Base-by-base conservation (phyloP, 257 asterid species). In the Gardenia jasminoides region DNA sequence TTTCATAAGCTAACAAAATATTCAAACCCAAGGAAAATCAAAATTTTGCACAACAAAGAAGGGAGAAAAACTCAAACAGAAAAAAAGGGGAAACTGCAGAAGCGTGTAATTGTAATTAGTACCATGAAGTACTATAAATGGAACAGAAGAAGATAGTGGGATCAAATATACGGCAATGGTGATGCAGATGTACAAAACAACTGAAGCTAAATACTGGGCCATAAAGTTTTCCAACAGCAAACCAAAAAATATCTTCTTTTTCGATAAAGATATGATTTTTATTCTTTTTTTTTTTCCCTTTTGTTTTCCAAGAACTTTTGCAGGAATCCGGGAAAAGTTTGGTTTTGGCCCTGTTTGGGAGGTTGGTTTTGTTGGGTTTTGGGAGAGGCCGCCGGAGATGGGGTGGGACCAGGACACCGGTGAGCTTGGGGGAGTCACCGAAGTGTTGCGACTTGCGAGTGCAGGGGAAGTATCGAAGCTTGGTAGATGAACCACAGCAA, bases 111-210 rank as follows among this genome's bases (percentile, higher is more conserved):
- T n/a, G 75, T 24, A 33, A 7, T 20, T 5, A 75, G 47, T 89
- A 94, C 98, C 98, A 89, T 92, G 98, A 73, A 94, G 92, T 43
- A 94, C 96, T 43, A 94, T 90, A 88, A 94, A 94, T 52, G 98
- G 97, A 36, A 87, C 7, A 24, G 97, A 89, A 13, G 85, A 76
- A 2, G 93, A 87, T 52, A 77, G 62, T 47, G 83, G 90, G 72
- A 84, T 71, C 83, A 72, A 30, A 76, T 82, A 81, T n/a, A 87
- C 77, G 80, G 75, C 84, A 76, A 86, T 61, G 48, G 85, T 78
- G 78, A 76, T 19, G 81, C 79, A 64, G 79, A 89, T 79, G 20
- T 78, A 47, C 50, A 79, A 70, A 65, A 52, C 62, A 44, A 83
- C 17, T 17, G 82, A 11, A 26, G 83, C 82, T 54, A 64, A 74